Percentiles rank a stretch among this genome's conserved stretches.
Conservation (phyloP, 129 eudicot genomes). For the Helichrysum umbraculigerum region DNA sequence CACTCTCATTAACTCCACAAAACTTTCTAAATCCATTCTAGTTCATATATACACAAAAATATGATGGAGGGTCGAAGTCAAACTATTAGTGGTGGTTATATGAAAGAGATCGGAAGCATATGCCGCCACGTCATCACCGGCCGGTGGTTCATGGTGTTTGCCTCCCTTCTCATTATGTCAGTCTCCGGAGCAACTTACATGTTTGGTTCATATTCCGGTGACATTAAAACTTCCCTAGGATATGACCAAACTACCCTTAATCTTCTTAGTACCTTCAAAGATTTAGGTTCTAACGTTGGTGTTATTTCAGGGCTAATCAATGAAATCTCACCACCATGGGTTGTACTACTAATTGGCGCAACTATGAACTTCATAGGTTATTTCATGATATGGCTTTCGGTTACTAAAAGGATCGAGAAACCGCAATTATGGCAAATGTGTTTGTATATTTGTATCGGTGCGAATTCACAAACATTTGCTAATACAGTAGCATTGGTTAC, state of each 20-base stretch:
- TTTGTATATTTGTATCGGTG: constrained; percentile 63
- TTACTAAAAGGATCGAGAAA: constrained; percentile 31
- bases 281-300: constrained; percentile 60
- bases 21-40: neutral
- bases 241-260: constrained; percentile 82
- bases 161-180: constrained; percentile 62
- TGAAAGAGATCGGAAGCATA: constrained; percentile 35
- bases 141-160: constrained; percentile 81
- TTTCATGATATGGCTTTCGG: constrained; percentile 76
- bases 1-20: neutral
- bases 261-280: constrained; percentile 65
- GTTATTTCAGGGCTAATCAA: constrained; percentile 58
- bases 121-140: constrained; percentile 46
- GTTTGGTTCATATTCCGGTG: constrained; percentile 71
- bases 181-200: constrained; percentile 68
- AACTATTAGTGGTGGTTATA: constrained; percentile 3
- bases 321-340: constrained; percentile 76
- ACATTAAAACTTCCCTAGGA: constrained; percentile 58
- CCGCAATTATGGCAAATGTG: constrained; percentile 74
- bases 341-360: constrained; percentile 60
- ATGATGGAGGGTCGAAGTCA: constrained; percentile 9
- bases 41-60: neutral
- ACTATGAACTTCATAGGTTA: constrained; percentile 67
- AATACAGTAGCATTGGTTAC: constrained; percentile 72
- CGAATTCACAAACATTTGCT: constrained; percentile 66